These are phyloP conservation scores for Ophiosphaerella herpotricha DNA, from an alignment of 2,329 filamentous ascomycete genomes.

Conservation along the genomic window DNA sequence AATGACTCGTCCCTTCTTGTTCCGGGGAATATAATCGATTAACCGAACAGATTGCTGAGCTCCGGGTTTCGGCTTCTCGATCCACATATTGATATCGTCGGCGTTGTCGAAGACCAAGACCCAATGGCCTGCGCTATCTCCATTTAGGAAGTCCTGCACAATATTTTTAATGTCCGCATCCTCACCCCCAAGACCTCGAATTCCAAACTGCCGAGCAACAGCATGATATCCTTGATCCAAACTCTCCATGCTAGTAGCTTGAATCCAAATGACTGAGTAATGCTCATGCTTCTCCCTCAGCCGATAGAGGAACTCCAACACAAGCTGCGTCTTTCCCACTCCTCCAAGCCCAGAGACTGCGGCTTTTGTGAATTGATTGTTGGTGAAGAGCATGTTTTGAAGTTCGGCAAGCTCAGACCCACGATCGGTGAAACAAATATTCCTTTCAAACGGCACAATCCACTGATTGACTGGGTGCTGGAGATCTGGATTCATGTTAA, in stretches of 20 bases:
- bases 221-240: slow-evolving; percentile 8
- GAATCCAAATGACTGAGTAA: slow-evolving; percentile 20
- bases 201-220: not conserved
- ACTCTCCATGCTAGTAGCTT: slow-evolving; percentile 14
- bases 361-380: slow-evolving; percentile 15
- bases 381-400: slow-evolving; percentile 14
- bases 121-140: slow-evolving; percentile 31
- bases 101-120: slow-evolving; percentile 53
- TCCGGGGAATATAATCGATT: slow-evolving; percentile 35
- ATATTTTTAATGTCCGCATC: not conserved
- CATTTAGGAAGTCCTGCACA: not conserved
- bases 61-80: not conserved
- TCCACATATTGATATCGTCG: slow-evolving; percentile 41
- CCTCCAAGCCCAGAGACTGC: slow-evolving; percentile 13
- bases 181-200: not conserved
- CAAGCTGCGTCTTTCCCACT: slow-evolving; percentile 30
- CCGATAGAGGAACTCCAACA: slow-evolving; percentile 28
- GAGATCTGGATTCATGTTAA: too few species aligned
- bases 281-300: slow-evolving; percentile 10
- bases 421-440: slow-evolving; percentile 1
- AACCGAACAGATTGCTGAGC: slow-evolving; percentile 6
- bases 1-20: slow-evolving; percentile 30
- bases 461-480: not conserved
- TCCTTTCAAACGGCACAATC: not conserved
- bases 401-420: slow-evolving; percentile 14